Evolutionary conservation across 1,284 basidiomycete species (phyloP).

Genomic region (Ganoderma meredithae): DNA sequence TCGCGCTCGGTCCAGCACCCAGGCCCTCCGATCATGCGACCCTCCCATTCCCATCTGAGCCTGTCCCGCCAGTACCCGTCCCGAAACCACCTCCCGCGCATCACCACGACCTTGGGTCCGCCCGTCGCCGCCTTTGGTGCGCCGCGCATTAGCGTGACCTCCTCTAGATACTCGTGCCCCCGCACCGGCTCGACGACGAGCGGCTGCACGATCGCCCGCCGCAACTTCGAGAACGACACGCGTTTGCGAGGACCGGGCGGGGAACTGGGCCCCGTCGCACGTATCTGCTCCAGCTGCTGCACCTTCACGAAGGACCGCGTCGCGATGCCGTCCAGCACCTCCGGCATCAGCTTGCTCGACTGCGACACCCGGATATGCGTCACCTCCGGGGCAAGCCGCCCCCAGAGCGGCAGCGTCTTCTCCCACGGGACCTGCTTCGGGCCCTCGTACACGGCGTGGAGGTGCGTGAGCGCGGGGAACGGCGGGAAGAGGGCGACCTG

Average conservation of each 20-base stretch:
- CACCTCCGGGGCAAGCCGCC: slow-evolving; percentile 20
- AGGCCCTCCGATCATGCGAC: slow-evolving; percentile 16
- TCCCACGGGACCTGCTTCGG: slow-evolving; percentile 22
- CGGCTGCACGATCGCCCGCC: slow-evolving; percentile 25
- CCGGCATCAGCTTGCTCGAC: slow-evolving; percentile 26
- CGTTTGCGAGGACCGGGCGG: neutral
- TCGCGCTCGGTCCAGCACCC: slow-evolving; percentile 25
- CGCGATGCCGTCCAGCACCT: slow-evolving; percentile 18
- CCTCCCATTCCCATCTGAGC: slow-evolving; percentile 29
- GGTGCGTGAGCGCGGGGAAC: slow-evolving; percentile 28
- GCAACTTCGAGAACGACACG: slow-evolving; percentile 18
- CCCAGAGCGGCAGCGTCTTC: slow-evolving; percentile 26
- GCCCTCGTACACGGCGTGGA: slow-evolving; percentile 30
- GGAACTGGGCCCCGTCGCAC: neutral
- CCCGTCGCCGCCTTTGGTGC: slow-evolving; percentile 3
- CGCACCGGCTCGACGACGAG: slow-evolving; percentile 20
- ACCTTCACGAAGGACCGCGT: slow-evolving; percentile 10
- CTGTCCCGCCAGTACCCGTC: slow-evolving; percentile 24
- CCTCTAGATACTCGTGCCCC: slow-evolving; percentile 17
- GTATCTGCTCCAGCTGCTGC: neutral
- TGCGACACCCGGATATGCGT: slow-evolving; percentile 29
- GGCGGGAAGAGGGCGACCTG: neutral
- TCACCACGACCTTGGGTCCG: slow-evolving; percentile 18
- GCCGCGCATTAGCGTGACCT: neutral
- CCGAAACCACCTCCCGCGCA: slow-evolving; percentile 23